Evolutionary conservation across 1,139 yeast species (phyloP), one percentile per base, ranked within the genome.

Genomic region (Diutina sp.): DNA sequence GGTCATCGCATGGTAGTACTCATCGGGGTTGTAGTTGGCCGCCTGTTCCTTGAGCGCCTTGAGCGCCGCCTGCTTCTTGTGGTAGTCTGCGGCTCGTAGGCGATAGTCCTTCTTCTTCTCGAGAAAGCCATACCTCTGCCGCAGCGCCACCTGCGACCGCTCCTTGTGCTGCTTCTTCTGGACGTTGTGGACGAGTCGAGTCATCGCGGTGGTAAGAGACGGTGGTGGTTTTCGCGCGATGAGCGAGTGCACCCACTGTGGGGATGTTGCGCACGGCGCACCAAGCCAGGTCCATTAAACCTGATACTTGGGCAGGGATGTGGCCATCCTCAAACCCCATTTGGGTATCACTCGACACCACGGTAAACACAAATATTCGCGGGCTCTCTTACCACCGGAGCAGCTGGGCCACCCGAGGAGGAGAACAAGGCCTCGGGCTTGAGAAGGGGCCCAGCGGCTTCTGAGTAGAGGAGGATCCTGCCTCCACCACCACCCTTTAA

Each of bases 111-210:
- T 91, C 77, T 93, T 95, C 79, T 93, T 93, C 70, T 93, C 98
- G 56, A 93, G 78, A 46, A 90, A 81, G 46, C 98, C 98, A 70
- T 78, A 84, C 66, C 79, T 80, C 64, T 82, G 77, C 59, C 99
- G 78, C 55, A 82, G 84, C 55, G 74, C 75, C 2, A 90, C 86
- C 70, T 93, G 99, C 9, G 96, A 82, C 66, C 99, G 82, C 73
- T 93, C 99, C 61, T 90, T 77, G 66, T 93, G 99, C 76, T 93
- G 98, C 66, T 90, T 93, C 74, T 93, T 93, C 71, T 93, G 97
- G 41, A 91, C 84, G 67, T 88, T 87, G 69, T 90, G 97, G 21
- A 87, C 93, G 54, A 87, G 72, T 14, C 53, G 41, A 12, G 53
- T n/a, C 53, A 50, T 50, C 30, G 29, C 30, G 44, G 53, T 30